These are phyloP conservation scores for Lycium barbarum DNA, from an alignment of 257 asterid genomes.

Conservation along the genomic window DNA sequence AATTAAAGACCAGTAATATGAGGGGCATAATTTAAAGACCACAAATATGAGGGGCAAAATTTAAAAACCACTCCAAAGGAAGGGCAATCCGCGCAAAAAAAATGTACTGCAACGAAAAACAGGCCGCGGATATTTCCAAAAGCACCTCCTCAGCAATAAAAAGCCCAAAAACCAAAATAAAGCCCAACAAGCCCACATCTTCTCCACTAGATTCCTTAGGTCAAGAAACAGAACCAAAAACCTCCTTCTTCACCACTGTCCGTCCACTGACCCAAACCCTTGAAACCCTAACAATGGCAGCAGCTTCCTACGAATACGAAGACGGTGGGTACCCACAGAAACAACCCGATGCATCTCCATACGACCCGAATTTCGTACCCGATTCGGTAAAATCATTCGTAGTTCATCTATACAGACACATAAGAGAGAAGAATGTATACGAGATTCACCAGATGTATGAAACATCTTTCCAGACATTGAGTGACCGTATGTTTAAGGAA, in stretches of 20 bases:
- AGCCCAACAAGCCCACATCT: slow-evolving; percentile 22
- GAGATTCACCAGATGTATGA: slow-evolving; percentile 99
- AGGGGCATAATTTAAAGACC: too few relatives aligned
- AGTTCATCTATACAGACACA: slow-evolving; percentile 88
- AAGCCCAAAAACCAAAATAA: neutral
- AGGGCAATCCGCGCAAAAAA: too few relatives aligned
- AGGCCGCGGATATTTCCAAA: slow-evolving; percentile 10
- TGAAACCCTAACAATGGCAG: slow-evolving; percentile 57
- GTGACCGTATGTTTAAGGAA: slow-evolving; percentile 91
- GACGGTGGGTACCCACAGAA: slow-evolving; percentile 42
- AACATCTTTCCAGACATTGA: slow-evolving; percentile 80
- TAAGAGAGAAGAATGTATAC: slow-evolving; percentile 93
- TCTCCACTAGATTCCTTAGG: neutral
- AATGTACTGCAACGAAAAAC: too few relatives aligned
- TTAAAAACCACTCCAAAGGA: too few relatives aligned
- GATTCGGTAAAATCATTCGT: slow-evolving; percentile 92
- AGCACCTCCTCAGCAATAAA: slow-evolving; percentile 22
- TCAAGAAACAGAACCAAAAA: neutral
- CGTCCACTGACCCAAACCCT: neutral
- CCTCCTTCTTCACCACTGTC: neutral
- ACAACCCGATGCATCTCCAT: slow-evolving; percentile 47
- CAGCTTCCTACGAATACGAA: slow-evolving; percentile 64
- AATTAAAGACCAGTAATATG: too few relatives aligned
- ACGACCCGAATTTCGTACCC: slow-evolving; percentile 88
- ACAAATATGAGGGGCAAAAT: too few relatives aligned